phyloP scores from a whole-genome alignment of 768 basidiomycete species.

The Mycena albidolilacea region DNA sequence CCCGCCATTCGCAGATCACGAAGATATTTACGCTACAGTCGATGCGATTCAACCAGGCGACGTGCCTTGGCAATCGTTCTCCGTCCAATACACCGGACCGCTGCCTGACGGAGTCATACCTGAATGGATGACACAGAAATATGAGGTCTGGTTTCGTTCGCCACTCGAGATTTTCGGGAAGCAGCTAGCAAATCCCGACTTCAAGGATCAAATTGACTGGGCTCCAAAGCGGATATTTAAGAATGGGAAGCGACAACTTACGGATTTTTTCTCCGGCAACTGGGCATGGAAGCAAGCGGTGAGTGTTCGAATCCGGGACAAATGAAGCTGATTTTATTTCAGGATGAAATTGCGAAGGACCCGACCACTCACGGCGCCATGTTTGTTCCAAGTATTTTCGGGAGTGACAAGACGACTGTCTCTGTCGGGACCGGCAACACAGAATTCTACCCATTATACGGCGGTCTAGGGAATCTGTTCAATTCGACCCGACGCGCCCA shows the following conservation, averaged over 20 bases:
- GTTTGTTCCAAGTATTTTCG: no score
- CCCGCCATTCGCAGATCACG: slow-evolving; percentile 41
- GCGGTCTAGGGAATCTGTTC: no score
- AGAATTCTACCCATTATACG: no score
- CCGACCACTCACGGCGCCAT: no score
- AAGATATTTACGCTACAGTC: slow-evolving; percentile 44
- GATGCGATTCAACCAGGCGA: slow-evolving; percentile 46
- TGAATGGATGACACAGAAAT: slow-evolving; percentile 46
- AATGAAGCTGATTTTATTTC: no score
- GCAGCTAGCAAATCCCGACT: slow-evolving; percentile 44
- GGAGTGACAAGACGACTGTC: no score
- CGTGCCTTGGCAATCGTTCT: slow-evolving; percentile 47
- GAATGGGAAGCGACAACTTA: slow-evolving; percentile 29
- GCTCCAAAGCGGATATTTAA: slow-evolving; percentile 39
- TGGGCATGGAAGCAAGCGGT: slow-evolving; percentile 44
- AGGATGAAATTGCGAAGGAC: no score
- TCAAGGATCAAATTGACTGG: slow-evolving; percentile 45
- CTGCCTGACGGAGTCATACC: slow-evolving; percentile 34
- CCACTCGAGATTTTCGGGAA: slow-evolving; percentile 40
- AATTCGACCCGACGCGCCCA: no score
- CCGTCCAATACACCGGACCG: slow-evolving; percentile 43
- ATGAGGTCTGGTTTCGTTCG: slow-evolving; percentile 47
- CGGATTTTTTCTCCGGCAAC: slow-evolving; percentile 41
- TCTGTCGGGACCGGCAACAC: no score
- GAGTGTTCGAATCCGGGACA: no score